Evolutionary conservation across 352 stramenopile species (phyloP).

Genomic region (Globisporangium parvum): DNA sequence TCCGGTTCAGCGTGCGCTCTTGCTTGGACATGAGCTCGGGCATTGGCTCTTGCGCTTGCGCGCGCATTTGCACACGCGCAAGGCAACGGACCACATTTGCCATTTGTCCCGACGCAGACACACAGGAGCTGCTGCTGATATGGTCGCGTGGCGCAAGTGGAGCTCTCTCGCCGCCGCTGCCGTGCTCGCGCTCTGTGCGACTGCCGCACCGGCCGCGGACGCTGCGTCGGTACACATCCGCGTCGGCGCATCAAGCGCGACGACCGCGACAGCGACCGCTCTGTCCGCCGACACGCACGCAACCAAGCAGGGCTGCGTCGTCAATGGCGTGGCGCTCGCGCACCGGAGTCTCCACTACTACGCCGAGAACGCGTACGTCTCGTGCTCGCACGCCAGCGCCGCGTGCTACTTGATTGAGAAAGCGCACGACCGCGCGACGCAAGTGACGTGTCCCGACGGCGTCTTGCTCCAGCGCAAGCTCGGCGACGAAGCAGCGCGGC

Average conservation of each 20-base stretch:
- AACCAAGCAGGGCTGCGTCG: slow-evolving; percentile 34
- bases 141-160: slow-evolving; percentile 16
- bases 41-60: too few species aligned
- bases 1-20: slow-evolving; percentile 1
- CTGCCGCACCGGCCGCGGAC: neutral
- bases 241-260: slow-evolving; percentile 5
- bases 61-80: too few species aligned
- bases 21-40: too few species aligned
- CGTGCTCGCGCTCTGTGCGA: slow-evolving; percentile 7
- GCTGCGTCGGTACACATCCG: slow-evolving; percentile 27
- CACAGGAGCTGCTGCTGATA: neutral
- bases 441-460: slow-evolving; percentile 47
- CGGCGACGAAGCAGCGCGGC: slow-evolving; percentile 15
- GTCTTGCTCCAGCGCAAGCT: slow-evolving; percentile 30
- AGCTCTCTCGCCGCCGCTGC: slow-evolving; percentile 7
- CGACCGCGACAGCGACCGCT: neutral
- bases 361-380: slow-evolving; percentile 61
- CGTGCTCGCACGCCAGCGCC: slow-evolving; percentile 50
- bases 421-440: slow-evolving; percentile 47
- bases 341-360: slow-evolving; percentile 73
- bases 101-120: neutral
- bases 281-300: neutral
- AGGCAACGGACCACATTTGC: neutral
- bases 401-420: slow-evolving; percentile 63
- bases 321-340: slow-evolving; percentile 46